Evolutionary conservation across 805 yeast genomes (phyloP).

Genomic region (Lipomyces spencermartinsiae): DNA sequence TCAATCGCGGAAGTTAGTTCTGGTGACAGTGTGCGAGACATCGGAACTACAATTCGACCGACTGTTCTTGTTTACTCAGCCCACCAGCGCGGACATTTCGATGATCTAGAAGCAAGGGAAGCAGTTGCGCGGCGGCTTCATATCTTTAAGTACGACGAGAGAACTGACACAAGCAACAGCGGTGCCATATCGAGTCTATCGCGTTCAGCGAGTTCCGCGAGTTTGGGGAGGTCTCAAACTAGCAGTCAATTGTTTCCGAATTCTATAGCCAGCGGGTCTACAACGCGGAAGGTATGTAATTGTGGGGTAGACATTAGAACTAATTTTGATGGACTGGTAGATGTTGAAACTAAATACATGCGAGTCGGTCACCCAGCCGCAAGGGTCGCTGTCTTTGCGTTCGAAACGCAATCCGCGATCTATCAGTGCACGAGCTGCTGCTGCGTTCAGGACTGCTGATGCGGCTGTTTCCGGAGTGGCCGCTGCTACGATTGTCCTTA

Average conservation of each 20-base stretch:
- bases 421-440: slow-evolving; percentile 14
- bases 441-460: slow-evolving; percentile 3
- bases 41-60: background rate
- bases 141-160: slow-evolving; percentile 13
- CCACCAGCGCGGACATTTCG: slow-evolving; percentile 28
- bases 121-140: slow-evolving; percentile 12
- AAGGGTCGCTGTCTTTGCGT: background rate
- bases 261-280: background rate
- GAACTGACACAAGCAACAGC: background rate
- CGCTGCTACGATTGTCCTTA: background rate
- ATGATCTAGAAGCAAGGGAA: slow-evolving; percentile 23
- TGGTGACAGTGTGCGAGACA: background rate
- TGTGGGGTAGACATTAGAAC: background rate
- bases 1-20: background rate
- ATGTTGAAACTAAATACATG: background rate
- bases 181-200: no score
- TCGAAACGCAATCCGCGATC: slow-evolving; percentile 13
- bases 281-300: slow-evolving; percentile 13
- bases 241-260: background rate
- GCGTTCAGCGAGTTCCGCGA: background rate
- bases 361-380: slow-evolving; percentile 2
- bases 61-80: slow-evolving; percentile 13
- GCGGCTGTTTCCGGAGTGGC: slow-evolving; percentile 3
- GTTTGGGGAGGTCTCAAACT: background rate
- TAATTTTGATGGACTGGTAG: background rate